phyloP scores from a whole-genome alignment of 2,329 filamentous ascomycete genomes.

The Ophiobolus disseminans region DNA sequence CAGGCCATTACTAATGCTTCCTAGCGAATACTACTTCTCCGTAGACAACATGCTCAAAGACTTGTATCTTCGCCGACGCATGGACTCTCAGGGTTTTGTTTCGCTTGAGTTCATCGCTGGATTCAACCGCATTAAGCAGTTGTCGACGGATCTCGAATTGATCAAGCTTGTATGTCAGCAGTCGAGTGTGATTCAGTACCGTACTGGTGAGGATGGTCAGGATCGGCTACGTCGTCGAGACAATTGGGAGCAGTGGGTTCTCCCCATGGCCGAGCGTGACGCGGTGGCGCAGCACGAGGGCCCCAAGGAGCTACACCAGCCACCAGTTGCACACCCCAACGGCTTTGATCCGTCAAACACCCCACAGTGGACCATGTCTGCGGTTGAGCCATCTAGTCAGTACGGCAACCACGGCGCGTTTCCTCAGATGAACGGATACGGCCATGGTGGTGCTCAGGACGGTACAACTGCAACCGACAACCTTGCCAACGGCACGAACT shows the following conservation, averaged over 20 bases:
- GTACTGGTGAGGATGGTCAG: slow-evolving; percentile 75
- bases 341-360: slow-evolving; percentile 42
- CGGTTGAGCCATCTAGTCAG: slow-evolving; percentile 24
- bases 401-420: slow-evolving; percentile 33
- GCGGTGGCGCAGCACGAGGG: slow-evolving; percentile 77
- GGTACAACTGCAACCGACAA: slow-evolving; percentile 17
- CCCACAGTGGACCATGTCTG: slow-evolving; percentile 39
- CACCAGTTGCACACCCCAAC: slow-evolving; percentile 48
- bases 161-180: slow-evolving; percentile 77
- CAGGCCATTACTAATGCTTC: slow-evolving; percentile 42
- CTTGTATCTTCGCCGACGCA: slow-evolving; percentile 82
- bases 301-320: slow-evolving; percentile 56
- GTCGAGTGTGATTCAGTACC: slow-evolving; percentile 76
- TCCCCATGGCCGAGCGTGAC: slow-evolving; percentile 74
- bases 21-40: slow-evolving; percentile 94
- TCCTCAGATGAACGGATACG: slow-evolving; percentile 39
- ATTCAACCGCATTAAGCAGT: slow-evolving; percentile 83
- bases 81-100: slow-evolving; percentile 96
- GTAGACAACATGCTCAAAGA: slow-evolving; percentile 96
- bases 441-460: slow-evolving; percentile 27
- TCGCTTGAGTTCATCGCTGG: slow-evolving; percentile 76
- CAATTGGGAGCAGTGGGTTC: slow-evolving; percentile 81
- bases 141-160: slow-evolving; percentile 75
- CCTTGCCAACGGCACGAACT: slow-evolving; percentile 26
- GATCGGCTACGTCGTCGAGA: slow-evolving; percentile 79